Evolutionary conservation across 2,329 filamentous ascomycete species (phyloP), one percentile per base, ranked within the genome.

Genomic region (Trichoderma simmonsii): DNA sequence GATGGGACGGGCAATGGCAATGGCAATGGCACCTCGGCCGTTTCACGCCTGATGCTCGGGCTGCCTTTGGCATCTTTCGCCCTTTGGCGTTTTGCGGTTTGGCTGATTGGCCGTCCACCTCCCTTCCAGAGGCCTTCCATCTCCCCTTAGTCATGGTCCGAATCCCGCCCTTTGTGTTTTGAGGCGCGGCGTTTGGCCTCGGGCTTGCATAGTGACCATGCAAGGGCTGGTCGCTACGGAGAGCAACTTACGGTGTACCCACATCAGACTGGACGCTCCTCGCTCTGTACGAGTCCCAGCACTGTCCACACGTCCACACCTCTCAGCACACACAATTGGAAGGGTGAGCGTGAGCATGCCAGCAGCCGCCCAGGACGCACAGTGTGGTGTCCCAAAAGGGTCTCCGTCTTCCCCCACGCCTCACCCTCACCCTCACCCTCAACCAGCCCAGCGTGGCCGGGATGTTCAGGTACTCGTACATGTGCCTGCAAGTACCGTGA

Each of bases 331-430:
- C 43, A 48, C 14, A 36, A 36, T 36, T 18, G 36, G 36, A 54
- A 67, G 59, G 28, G 32, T 63, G 60, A 63, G 60, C 32, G 21
- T 43, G 34, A 63, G 60, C 56, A 69, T 69, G 66, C 66, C 66
- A 69, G 66, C 66, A 69, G 56, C 66, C 66, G 66, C 26, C 18
- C 18, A 68, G 34, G 65, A 54, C 65, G 57, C 65, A 69, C 66
- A 69, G 66, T 69, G 66, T 61, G 66, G 56, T 61, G 66, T 61
- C 36, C 56, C 56, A 69, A 60, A 69, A 61, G 66, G 56, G 66
- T n/a, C 66, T 60, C 66, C 56, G 66, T 69, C 36, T 51, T 54
- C 28, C 43, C 24, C 43, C 66, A 60, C 57, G 57, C 66, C 56
- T 57, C 66, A 69, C 66, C 54, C 56, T 43, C 32, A 24, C 66